These are phyloP conservation scores for Rhodotorula kratochvilovae DNA, from an alignment of 768 basidiomycete genomes.

Conservation along the genomic window DNA sequence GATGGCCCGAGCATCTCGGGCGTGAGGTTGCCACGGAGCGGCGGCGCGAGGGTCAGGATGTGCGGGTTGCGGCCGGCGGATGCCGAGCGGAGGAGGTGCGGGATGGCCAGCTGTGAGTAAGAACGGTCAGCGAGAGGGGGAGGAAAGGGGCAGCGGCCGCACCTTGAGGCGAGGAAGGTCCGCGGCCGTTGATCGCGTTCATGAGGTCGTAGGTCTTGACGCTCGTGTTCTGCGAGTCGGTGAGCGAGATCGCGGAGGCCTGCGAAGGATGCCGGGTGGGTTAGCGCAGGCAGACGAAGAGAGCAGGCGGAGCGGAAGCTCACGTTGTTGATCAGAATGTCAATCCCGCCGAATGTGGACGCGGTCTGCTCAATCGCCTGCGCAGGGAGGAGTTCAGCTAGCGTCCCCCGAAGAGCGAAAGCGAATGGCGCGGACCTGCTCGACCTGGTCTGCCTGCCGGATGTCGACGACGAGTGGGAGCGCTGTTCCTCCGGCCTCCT, in stretches of 20 bases:
- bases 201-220: constrained; percentile 22
- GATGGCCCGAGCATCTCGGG: background rate
- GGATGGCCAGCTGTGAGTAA: background rate
- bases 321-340: constrained; percentile 22
- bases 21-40: constrained; percentile 2
- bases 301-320: too few species aligned
- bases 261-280: too few species aligned
- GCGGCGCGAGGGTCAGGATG: constrained; percentile 21
- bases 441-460: background rate
- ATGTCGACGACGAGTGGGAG: constrained; percentile 21
- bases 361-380: constrained; percentile 15
- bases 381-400: background rate
- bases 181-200: constrained; percentile 14
- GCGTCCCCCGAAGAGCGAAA: background rate
- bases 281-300: too few species aligned
- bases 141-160: too few species aligned
- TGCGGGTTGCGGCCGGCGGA: constrained; percentile 8
- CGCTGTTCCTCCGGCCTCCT: constrained; percentile 6
- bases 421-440: background rate
- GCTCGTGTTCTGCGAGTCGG: background rate
- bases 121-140: background rate
- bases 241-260: constrained; percentile 16
- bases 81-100: constrained; percentile 17
- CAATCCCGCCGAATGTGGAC: constrained; percentile 12
- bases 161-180: constrained; percentile 9